These are phyloP conservation scores for Penicillium sp. DNA, from an alignment of 2,329 filamentous ascomycete genomes.

Conservation along the genomic window DNA sequence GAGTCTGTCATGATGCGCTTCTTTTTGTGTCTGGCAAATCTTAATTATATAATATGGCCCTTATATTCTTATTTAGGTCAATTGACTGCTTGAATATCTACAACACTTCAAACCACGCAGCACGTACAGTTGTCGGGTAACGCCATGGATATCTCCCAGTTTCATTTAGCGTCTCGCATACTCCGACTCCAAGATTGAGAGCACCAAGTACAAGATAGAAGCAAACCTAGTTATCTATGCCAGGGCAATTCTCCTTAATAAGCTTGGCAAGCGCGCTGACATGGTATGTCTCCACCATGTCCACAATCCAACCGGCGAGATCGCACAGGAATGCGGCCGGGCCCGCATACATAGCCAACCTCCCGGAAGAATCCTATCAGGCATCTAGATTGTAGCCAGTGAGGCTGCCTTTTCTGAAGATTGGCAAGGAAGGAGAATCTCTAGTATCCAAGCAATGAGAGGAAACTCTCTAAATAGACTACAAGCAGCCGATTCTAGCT, in stretches of 20 bases:
- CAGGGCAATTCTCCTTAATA: constrained; percentile 50
- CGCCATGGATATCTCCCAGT: not conserved
- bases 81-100: not conserved
- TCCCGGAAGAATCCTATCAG: constrained; percentile 47
- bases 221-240: constrained; percentile 55
- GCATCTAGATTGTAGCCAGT: constrained; percentile 51
- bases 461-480: constrained; percentile 47
- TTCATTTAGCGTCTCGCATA: constrained; percentile 41
- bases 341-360: constrained; percentile 50
- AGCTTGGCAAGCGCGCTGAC: constrained; percentile 47
- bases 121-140: not conserved
- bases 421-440: constrained; percentile 53
- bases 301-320: constrained; percentile 53
- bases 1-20: constrained; percentile 2
- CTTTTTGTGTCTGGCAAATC: constrained; percentile 6
- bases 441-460: constrained; percentile 55
- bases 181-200: constrained; percentile 52
- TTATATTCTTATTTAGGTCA: not conserved
- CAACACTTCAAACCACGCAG: not conserved
- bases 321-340: constrained; percentile 48
- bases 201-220: constrained; percentile 52
- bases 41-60: constrained; percentile 12
- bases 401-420: constrained; percentile 46
- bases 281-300: constrained; percentile 61
- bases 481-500: constrained; percentile 45